Percentiles rank a stretch among this genome's conserved stretches.
Conservation (phyloP, 768 basidiomycete species). For the Trichaptum fuscoviolaceum region DNA sequence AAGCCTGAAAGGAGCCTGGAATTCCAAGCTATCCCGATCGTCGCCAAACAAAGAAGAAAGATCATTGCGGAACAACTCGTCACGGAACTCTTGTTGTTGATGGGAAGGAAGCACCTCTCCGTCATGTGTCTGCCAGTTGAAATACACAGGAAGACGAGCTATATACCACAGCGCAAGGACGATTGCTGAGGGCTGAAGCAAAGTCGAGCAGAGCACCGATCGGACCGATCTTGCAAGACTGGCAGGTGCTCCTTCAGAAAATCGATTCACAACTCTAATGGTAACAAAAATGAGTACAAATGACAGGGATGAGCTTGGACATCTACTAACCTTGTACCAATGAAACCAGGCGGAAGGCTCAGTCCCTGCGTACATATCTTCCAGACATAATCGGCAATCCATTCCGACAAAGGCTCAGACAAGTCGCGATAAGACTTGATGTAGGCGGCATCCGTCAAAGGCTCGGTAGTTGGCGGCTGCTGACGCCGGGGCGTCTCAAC, state of each 20-base stretch:
- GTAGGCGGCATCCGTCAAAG: slow-evolving; percentile 43
- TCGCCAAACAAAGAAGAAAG: slow-evolving; percentile 24
- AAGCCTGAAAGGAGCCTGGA: slow-evolving; percentile 64
- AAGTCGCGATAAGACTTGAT: slow-evolving; percentile 62
- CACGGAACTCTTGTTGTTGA: slow-evolving; percentile 39
- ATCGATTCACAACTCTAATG: slow-evolving; percentile 24
- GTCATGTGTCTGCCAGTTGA: slow-evolving; percentile 42
- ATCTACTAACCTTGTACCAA: slow-evolving; percentile 17
- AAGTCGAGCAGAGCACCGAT: slow-evolving; percentile 68
- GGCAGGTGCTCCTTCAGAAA: slow-evolving; percentile 43
- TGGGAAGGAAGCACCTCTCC: slow-evolving; percentile 42
- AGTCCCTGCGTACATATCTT: slow-evolving; percentile 74
- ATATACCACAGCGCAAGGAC: slow-evolving; percentile 82
- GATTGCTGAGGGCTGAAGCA: slow-evolving; percentile 77
- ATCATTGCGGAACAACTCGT: slow-evolving; percentile 33
- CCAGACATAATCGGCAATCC: slow-evolving; percentile 79
- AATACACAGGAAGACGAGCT: slow-evolving; percentile 65
- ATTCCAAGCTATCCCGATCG: slow-evolving; percentile 48
- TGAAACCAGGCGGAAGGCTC: slow-evolving; percentile 49
- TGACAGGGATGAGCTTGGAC: slow-evolving; percentile 5
- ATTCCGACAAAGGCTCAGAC: slow-evolving; percentile 71
- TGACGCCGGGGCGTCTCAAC: not conserved
- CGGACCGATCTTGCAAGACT: slow-evolving; percentile 61
- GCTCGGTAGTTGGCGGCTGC: slow-evolving; percentile 26
- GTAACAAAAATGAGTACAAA: slow-evolving; percentile 6